Evolutionary conservation across 2,329 filamentous ascomycete genomes (phyloP).

Genomic region (Stemphylium vesicarium): DNA sequence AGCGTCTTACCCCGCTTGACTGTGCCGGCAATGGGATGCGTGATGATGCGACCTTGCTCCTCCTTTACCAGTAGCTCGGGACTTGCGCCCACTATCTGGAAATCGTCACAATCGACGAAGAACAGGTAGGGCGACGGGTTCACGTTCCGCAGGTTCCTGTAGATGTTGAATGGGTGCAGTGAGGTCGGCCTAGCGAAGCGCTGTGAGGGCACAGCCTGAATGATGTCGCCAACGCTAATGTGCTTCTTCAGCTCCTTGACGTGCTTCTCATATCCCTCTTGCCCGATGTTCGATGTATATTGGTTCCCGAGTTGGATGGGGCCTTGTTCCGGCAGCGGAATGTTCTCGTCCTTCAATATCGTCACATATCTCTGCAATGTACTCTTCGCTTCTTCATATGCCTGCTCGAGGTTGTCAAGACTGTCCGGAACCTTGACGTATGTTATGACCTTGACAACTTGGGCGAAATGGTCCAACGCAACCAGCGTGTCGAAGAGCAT

Average conservation of each 20-base stretch:
- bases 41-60: conserved; percentile 85
- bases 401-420: conserved; percentile 64
- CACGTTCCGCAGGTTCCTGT: conserved; percentile 92
- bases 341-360: conserved; percentile 74
- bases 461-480: conserved; percentile 93
- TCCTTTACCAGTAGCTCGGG: conserved; percentile 94
- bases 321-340: conserved; percentile 76
- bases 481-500: conserved; percentile 97
- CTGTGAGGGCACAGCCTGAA: conserved; percentile 96
- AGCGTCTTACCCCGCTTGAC: conserved; percentile 83
- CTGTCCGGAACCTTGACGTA: conserved; percentile 73
- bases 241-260: conserved; percentile 87
- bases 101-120: conserved; percentile 88
- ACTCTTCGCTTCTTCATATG: conserved; percentile 71
- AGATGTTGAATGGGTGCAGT: conserved; percentile 97
- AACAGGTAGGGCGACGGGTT: conserved; percentile 98
- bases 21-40: conserved; percentile 95
- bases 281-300: conserved; percentile 92
- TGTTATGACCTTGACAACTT: conserved; percentile 90
- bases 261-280: conserved; percentile 86
- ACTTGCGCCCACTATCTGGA: conserved; percentile 93
- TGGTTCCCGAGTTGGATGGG: conserved; percentile 75
- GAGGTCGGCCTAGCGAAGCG: conserved; percentile 87
- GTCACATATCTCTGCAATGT: conserved; percentile 72
- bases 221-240: conserved; percentile 91